phyloP scores from a whole-genome alignment of 345 rosid species.

The Corymbia maculata region DNA sequence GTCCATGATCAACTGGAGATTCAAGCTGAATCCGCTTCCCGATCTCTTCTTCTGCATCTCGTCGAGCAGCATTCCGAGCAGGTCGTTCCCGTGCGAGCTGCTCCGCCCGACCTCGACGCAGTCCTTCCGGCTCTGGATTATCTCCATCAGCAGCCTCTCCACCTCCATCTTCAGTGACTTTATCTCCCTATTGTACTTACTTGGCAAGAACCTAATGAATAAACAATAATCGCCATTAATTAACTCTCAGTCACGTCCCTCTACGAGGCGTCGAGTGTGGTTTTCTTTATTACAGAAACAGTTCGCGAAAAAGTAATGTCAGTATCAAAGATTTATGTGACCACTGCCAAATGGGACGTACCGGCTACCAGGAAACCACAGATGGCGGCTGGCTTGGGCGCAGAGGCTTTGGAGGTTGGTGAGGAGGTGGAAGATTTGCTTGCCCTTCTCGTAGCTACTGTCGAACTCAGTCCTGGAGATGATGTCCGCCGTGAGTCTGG shows the following conservation, averaged over 20 bases:
- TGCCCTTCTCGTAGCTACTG: slow-evolving; percentile 70
- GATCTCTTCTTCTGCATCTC: slow-evolving; percentile 50
- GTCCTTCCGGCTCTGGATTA: slow-evolving; percentile 69
- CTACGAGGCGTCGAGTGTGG: neutral
- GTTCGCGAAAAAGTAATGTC: neutral
- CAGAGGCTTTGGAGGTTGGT: slow-evolving; percentile 57
- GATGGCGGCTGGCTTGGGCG: slow-evolving; percentile 72
- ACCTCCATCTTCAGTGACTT: slow-evolving; percentile 71
- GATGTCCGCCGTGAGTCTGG: slow-evolving; percentile 70
- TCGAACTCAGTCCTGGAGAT: slow-evolving; percentile 86
- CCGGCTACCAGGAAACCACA: slow-evolving; percentile 95
- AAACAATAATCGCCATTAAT: neutral
- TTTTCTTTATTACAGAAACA: neutral
- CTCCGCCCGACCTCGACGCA: slow-evolving; percentile 74
- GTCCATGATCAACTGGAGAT: slow-evolving; percentile 86
- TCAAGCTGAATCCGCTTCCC: slow-evolving; percentile 23
- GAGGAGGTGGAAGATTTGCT: slow-evolving; percentile 55
- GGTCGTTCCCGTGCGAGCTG: slow-evolving; percentile 71
- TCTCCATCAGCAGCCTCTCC: slow-evolving; percentile 72
- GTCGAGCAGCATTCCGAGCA: slow-evolving; percentile 68
- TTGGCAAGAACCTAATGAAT: slow-evolving; percentile 67
- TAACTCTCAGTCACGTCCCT: neutral
- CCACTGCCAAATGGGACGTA: slow-evolving; percentile 1
- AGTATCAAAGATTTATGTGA: neutral
- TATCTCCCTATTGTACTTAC: slow-evolving; percentile 80